A percentile compares a stretch with the other conserved stretches of the same genome.
phyloP scores from a whole-genome alignment of 2,329 filamentous ascomycete species.

The Ophiocordyceps camponoti-leonardi region DNA sequence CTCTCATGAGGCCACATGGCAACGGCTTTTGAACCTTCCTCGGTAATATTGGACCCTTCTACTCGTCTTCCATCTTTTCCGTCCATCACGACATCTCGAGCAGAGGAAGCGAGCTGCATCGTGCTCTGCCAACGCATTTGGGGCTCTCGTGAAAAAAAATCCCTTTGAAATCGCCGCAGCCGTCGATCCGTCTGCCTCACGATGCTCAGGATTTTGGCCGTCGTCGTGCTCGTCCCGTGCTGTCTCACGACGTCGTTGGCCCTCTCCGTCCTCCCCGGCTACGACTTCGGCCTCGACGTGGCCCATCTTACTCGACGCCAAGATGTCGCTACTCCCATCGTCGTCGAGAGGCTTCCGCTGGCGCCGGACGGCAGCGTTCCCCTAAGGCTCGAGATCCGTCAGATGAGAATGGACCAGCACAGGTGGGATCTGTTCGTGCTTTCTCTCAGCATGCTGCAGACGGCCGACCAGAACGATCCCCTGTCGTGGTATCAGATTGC shows the following conservation, averaged over 20 bases:
- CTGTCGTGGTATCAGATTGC: slow-evolving; percentile 67
- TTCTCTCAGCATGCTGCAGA: slow-evolving; percentile 56
- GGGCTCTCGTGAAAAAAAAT: too few relatives aligned
- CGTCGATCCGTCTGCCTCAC: not conserved
- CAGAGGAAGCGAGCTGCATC: too few relatives aligned
- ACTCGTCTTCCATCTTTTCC: too few relatives aligned
- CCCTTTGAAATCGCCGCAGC: not conserved
- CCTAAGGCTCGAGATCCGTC: slow-evolving; percentile 47
- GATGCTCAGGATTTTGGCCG: slow-evolving; percentile 1
- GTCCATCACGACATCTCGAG: too few relatives aligned
- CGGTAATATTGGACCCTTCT: too few relatives aligned
- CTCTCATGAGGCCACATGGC: too few relatives aligned
- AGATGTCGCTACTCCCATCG: slow-evolving; percentile 15
- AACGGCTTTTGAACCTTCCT: too few relatives aligned
- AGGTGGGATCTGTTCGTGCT: slow-evolving; percentile 65
- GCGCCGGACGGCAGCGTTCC: slow-evolving; percentile 21
- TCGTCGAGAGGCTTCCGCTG: slow-evolving; percentile 25
- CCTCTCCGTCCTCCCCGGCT: slow-evolving; percentile 12
- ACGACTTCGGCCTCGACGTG: slow-evolving; percentile 34
- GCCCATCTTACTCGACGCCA: slow-evolving; percentile 22
- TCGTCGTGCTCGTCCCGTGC: not conserved
- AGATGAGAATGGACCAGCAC: slow-evolving; percentile 45
- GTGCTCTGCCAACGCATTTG: not conserved
- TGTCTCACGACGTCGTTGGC: slow-evolving; percentile 1
- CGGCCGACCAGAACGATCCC: slow-evolving; percentile 39